Evolutionary conservation across 1,139 yeast genomes (phyloP).

Genomic region (Geotrichum reessii): DNA sequence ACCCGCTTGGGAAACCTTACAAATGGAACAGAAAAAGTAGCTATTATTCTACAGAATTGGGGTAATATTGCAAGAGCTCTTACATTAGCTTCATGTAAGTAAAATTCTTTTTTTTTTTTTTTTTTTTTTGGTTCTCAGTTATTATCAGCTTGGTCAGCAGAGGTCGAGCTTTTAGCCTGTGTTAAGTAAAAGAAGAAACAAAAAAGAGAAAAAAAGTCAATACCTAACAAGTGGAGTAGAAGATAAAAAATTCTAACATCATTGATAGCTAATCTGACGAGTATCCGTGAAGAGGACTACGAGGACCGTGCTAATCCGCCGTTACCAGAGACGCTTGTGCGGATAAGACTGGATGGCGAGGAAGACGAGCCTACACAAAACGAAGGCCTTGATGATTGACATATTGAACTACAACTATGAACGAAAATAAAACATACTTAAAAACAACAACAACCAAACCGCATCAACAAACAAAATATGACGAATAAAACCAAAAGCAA

Average conservation of each 20-base stretch:
- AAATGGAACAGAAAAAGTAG: constrained; percentile 49
- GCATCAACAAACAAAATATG: background rate
- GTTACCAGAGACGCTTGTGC: constrained; percentile 61
- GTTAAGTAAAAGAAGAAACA: too few species aligned
- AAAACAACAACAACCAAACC: background rate
- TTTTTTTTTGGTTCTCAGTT: constrained; percentile 19
- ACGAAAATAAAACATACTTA: background rate
- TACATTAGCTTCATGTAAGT: constrained; percentile 50
- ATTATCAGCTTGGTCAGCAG: too few species aligned
- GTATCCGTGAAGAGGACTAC: constrained; percentile 45
- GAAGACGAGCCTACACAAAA: background rate
- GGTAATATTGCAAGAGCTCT: constrained; percentile 59
- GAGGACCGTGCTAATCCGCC: constrained; percentile 41
- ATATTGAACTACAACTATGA: background rate
- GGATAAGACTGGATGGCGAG: constrained; percentile 47
- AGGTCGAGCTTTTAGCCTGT: too few species aligned
- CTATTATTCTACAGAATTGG: constrained; percentile 54
- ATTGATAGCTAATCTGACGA: constrained; percentile 43
- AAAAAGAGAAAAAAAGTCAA: too few species aligned
- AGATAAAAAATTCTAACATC: constrained; percentile 17
- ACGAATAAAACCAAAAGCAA: background rate
- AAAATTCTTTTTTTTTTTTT: background rate
- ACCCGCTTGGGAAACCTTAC: constrained; percentile 47
- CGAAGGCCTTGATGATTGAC: background rate
- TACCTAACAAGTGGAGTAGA: too few species aligned